These are phyloP conservation scores for Trichosporon sp. DNA, from an alignment of 1,284 basidiomycete genomes.

Conservation along the genomic window DNA sequence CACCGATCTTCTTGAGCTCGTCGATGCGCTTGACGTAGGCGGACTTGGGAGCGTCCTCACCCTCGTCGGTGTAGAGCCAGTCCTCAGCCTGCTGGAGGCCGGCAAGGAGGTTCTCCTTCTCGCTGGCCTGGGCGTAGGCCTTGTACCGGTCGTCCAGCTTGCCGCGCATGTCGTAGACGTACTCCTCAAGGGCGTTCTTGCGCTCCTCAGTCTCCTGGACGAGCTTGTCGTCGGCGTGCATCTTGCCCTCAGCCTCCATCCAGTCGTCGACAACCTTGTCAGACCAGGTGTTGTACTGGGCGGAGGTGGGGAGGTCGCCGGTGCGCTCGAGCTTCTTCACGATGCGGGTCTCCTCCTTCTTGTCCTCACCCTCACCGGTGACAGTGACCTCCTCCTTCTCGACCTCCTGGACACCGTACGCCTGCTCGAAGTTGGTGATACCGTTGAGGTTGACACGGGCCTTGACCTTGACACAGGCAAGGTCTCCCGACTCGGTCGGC, in stretches of 20 bases:
- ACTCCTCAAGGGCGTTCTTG: constrained; percentile 96
- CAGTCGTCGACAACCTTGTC: constrained; percentile 58
- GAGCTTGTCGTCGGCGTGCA: constrained; percentile 85
- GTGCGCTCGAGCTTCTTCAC: constrained; percentile 70
- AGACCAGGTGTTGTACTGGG: constrained; percentile 63
- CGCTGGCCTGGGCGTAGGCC: constrained; percentile 63
- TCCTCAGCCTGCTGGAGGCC: constrained; percentile 75
- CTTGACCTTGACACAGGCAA: constrained; percentile 80
- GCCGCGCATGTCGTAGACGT: constrained; percentile 86
- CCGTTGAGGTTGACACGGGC: constrained; percentile 79
- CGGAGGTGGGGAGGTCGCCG: constrained; percentile 68
- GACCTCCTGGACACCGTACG: constrained; percentile 71
- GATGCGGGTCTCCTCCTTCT: constrained; percentile 65
- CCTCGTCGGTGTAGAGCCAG: constrained; percentile 93
- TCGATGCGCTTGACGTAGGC: constrained; percentile 77
- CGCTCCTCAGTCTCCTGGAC: constrained; percentile 93
- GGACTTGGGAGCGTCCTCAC: constrained; percentile 89
- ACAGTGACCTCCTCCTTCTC: constrained; percentile 63
- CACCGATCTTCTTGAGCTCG: constrained; percentile 71
- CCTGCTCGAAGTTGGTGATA: constrained; percentile 74
- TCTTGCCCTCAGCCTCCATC: constrained; percentile 74
- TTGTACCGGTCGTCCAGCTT: constrained; percentile 85
- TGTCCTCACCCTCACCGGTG: constrained; percentile 51
- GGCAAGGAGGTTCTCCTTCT: constrained; percentile 69
- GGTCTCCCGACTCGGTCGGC: constrained; percentile 63